Conservation (phyloP, 2,329 filamentous ascomycete species). For the Mollisia scopiformis region DNA sequence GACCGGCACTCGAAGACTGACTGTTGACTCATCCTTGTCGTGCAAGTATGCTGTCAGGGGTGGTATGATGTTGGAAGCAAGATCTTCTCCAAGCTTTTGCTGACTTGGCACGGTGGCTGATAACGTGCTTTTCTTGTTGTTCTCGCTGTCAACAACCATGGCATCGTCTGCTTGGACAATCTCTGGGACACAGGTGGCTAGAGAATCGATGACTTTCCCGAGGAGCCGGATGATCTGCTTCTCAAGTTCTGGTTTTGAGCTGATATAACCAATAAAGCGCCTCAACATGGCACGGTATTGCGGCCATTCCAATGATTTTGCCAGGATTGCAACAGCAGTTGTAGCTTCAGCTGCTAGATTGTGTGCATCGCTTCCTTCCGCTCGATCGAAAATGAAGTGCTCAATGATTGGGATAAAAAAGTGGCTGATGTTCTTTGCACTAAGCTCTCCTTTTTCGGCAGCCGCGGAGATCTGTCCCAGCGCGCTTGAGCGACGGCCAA, state of each 20-base stretch:
- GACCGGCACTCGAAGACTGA: slow-evolving; percentile 89
- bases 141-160: slow-evolving; percentile 27
- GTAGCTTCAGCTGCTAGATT: slow-evolving; percentile 86
- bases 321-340: slow-evolving; percentile 75
- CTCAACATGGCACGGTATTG: slow-evolving; percentile 86
- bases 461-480: slow-evolving; percentile 75
- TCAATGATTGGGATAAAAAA: slow-evolving; percentile 92
- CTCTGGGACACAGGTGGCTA: slow-evolving; percentile 46
- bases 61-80: slow-evolving; percentile 76
- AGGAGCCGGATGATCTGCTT: slow-evolving; percentile 86
- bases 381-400: slow-evolving; percentile 87
- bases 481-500: slow-evolving; percentile 82
- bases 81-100: slow-evolving; percentile 70
- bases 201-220: slow-evolving; percentile 77
- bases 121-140: slow-evolving; percentile 50
- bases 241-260: slow-evolving; percentile 78
- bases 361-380: slow-evolving; percentile 74
- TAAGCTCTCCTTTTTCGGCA: slow-evolving; percentile 65
- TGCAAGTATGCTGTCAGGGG: slow-evolving; percentile 84
- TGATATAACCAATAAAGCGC: slow-evolving; percentile 81
- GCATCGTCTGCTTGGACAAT: slow-evolving; percentile 42
- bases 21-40: slow-evolving; percentile 91
- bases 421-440: slow-evolving; percentile 78
- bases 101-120: slow-evolving; percentile 67
- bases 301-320: slow-evolving; percentile 81